Conservation (phyloP, 768 basidiomycete species). For the Leccinellum luteum region DNA sequence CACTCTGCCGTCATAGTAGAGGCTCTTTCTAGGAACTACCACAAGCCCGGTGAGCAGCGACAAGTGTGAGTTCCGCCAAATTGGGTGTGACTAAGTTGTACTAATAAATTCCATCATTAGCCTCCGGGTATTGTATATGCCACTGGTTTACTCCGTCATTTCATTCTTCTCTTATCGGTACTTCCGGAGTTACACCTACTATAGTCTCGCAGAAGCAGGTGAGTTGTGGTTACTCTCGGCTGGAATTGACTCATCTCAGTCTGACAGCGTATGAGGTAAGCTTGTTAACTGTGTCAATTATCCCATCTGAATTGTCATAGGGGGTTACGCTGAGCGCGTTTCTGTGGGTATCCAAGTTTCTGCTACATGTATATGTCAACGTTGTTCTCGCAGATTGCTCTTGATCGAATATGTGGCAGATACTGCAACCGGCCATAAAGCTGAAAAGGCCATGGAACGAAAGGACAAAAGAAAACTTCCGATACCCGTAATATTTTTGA, state of each 20-base stretch:
- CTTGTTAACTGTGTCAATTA: not conserved
- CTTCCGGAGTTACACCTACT: constrained; percentile 75
- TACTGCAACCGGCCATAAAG: constrained; percentile 58
- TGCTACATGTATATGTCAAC: not conserved
- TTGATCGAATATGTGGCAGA: constrained; percentile 83
- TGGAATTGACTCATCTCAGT: constrained; percentile 26
- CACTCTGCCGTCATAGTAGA: not conserved
- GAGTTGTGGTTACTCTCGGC: constrained; percentile 16
- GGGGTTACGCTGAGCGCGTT: constrained; percentile 85
- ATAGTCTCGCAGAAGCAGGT: constrained; percentile 51
- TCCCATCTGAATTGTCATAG: constrained; percentile 36
- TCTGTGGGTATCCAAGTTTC: constrained; percentile 48
- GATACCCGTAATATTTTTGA: constrained; percentile 49
- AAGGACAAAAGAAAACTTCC: constrained; percentile 79
- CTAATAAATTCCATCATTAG: constrained; percentile 33
- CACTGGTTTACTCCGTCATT: constrained; percentile 74
- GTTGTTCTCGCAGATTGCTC: constrained; percentile 50
- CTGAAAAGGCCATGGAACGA: constrained; percentile 65
- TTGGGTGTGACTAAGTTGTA: not conserved
- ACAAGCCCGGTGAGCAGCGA: constrained; percentile 67
- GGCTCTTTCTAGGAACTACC: constrained; percentile 59
- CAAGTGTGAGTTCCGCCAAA: constrained; percentile 57
- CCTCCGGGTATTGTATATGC: constrained; percentile 82
- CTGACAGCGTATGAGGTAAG: constrained; percentile 65
- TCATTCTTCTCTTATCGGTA: constrained; percentile 86